These are phyloP conservation scores for Salix dunnii DNA, from an alignment of 345 rosid genomes.

Conservation along the genomic window DNA sequence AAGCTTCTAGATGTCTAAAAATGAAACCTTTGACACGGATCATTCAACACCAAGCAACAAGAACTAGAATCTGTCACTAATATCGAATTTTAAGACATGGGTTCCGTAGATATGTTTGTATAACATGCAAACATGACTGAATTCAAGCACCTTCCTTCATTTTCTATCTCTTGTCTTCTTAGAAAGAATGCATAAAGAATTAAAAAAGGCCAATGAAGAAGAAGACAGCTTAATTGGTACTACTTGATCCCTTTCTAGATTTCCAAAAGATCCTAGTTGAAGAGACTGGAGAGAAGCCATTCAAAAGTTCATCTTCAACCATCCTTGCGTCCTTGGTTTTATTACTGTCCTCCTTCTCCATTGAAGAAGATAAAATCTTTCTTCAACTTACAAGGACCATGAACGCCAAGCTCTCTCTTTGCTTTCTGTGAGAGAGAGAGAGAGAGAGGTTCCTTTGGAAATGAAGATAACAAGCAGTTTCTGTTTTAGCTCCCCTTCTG, in stretches of 20 bases:
- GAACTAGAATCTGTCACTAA: no score
- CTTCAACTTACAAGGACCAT: background rate
- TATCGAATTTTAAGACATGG: background rate
- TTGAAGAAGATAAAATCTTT: background rate
- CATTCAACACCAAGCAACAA: constrained; percentile 1
- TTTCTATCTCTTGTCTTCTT: background rate
- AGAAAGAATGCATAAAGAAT: background rate
- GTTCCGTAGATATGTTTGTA: background rate
- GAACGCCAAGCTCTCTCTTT: background rate
- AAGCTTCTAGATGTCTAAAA: background rate
- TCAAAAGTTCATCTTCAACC: constrained; percentile 38
- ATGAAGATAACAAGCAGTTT: background rate
- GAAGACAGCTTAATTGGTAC: background rate
- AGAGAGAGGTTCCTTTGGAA: background rate
- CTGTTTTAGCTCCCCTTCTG: background rate
- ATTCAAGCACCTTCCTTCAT: background rate
- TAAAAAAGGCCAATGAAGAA: background rate
- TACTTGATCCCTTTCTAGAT: constrained; percentile 77
- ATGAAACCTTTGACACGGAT: background rate
- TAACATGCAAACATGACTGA: background rate
- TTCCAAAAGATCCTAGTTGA: constrained; percentile 71
- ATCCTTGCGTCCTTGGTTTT: constrained; percentile 10
- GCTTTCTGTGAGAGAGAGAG: background rate
- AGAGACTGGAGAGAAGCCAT: constrained; percentile 70
- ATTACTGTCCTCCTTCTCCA: constrained; percentile 31